Evolutionary conservation across 306 rosid species (phyloP).

Genomic region (Ormosia emarginata): DNA sequence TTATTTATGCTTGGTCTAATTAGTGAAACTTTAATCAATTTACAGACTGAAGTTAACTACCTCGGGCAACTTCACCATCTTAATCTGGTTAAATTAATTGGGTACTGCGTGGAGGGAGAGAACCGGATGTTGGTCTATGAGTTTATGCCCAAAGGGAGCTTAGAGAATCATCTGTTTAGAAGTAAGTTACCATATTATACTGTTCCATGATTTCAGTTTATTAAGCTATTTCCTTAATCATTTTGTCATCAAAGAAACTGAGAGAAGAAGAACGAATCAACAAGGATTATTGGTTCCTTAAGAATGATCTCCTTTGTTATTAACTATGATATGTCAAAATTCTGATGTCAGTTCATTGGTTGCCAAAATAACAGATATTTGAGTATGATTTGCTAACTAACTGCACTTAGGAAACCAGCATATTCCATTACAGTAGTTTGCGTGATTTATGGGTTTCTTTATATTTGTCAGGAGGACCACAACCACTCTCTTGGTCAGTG

Average conservation of each 20-base stretch:
- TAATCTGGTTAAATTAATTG: slow-evolving; percentile 78
- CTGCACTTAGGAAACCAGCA: neutral
- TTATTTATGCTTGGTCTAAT: slow-evolving; percentile 13
- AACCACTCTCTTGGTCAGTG: slow-evolving; percentile 80
- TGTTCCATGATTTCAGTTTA: neutral
- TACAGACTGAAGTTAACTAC: slow-evolving; percentile 87
- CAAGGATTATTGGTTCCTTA: neutral
- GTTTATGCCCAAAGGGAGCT: slow-evolving; percentile 86
- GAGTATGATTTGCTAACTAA: neutral
- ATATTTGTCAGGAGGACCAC: slow-evolving; percentile 69
- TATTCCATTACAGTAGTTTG: neutral
- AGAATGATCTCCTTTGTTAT: neutral
- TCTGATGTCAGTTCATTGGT: neutral
- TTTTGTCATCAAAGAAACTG: neutral
- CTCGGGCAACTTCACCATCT: slow-evolving; percentile 85
- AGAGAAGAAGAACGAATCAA: neutral
- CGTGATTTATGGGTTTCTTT: slow-evolving; percentile 1
- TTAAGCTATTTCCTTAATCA: neutral
- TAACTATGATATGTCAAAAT: neutral
- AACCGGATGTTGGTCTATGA: slow-evolving; percentile 82
- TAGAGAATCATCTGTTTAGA: slow-evolving; percentile 90
- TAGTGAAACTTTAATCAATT: slow-evolving; percentile 23
- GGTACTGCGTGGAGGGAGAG: slow-evolving; percentile 83
- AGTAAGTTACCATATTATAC: slow-evolving; percentile 43
- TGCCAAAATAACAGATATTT: neutral